Evolutionary conservation across 2,329 filamentous ascomycete species (phyloP), one percentile per base, ranked within the genome.

Genomic region (Fusarium anthophilum): DNA sequence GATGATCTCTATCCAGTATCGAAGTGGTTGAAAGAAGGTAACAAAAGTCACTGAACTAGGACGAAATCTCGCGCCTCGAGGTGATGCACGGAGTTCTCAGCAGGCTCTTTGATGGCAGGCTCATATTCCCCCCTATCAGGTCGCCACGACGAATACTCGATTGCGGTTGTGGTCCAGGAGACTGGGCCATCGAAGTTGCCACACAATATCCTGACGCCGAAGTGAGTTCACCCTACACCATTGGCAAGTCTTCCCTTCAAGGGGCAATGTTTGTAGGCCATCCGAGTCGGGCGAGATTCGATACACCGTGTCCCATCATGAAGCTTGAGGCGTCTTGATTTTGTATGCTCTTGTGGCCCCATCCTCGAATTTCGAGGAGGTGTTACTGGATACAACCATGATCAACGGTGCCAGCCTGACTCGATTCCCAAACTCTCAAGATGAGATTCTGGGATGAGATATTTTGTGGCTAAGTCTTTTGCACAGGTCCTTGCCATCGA

Each of bases 161-260:
- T 66, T 94, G 92, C 76, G 93, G 93, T 1, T 93, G 90, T 81
- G 93, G 93, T 45, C 87, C 90, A n/a, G 92, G 87, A 45, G 86
- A 89, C 54, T 95, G 93, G 93, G 91, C 92, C 28, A 83, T 89
- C 39, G 91, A 92, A 30, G 90, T 93, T 59, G 92, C 92, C 53
- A 87, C 89, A 77, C 84, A 87, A 70, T 84, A 91, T 82, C 91
- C 91, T 55, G 82, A 86, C 69, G 92, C 90, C 78, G 88, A 93
- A 85, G 92, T 93, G 79, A 77, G 84, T 66, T 38, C 11, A 35
- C 54, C 39, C 28, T 35, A 22, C 17, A 26, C 39, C 41, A 28
- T 41, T 39, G 30, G 17, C 39, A 30, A 24, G 24, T 17, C 6
- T 32, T 38, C 24, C 26, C 30, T 54, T 47, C 56, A n/a, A 44